Evolutionary conservation across 148 eudicot species (phyloP), one percentile per base, ranked within the genome.

Genomic region (Persicaria tinctoria): DNA sequence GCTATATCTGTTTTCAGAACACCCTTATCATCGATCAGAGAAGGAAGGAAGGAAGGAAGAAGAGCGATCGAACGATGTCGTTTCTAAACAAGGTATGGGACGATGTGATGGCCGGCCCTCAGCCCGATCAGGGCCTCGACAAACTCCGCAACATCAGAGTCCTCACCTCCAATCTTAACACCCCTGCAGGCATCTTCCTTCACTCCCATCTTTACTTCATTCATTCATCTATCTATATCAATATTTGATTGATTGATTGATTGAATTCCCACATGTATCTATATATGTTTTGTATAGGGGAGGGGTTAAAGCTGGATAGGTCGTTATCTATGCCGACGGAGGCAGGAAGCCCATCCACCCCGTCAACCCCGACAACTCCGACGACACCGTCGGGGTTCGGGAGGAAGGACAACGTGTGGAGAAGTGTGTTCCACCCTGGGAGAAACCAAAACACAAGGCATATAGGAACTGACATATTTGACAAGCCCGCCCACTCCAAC

Each of bases 1-100:
- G 41, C 41, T 32, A 1, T 2, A 32, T 32, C 41, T 32, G 2
- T 32, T 32, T 32, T 32, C 41, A 32, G 41, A 32, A 32, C 41
- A 32, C 41, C 2, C 41, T 32, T 32, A 32, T 32, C 41, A 32
- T 32, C 41, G 38, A 23, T 23, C 27, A 23, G 27, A 23, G 46
- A 53, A 20, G 66, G 48, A 14, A 75, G 17, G 41, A 14, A 20
- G 66, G 46, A 14, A 75, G 17, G 23, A 14, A 50, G 55, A 18
- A 84, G 38, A 32, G 1, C 41, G 41, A 32, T 32, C 41, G 3
- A 32, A 32, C 41, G 70, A 85, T 85, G 89, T 87, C 79, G 76
- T 72, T 88, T 78, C 80, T 89, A 23, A 89, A 89, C n/a, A 85
- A 87, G 76, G 79, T 91, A 1, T 91, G 96, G 96, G 96, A 91